Conservation (phyloP, 2,329 filamentous ascomycete species). For the Pseudogymnoascus sp. region DNA sequence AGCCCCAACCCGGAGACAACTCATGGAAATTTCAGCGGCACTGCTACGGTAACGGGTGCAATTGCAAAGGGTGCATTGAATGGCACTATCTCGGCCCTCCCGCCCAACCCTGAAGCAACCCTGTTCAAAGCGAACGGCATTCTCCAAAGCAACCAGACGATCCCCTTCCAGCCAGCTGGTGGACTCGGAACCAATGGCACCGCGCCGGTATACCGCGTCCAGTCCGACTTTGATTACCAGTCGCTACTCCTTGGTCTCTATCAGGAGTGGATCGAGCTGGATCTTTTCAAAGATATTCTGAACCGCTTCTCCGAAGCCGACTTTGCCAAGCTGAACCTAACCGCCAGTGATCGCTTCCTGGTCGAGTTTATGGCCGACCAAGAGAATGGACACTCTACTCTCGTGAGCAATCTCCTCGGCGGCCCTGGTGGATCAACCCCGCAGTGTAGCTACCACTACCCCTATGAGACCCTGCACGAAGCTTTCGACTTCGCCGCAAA, state of each 20-base stretch:
- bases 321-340: constrained; percentile 60
- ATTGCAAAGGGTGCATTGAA: constrained; percentile 49
- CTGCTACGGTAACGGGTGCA: constrained; percentile 60
- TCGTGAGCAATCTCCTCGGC: constrained; percentile 71
- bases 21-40: constrained; percentile 61
- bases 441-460: constrained; percentile 76
- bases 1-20: constrained; percentile 51
- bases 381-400: constrained; percentile 67
- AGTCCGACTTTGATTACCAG: constrained; percentile 77
- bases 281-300: constrained; percentile 71
- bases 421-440: constrained; percentile 48
- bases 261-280: constrained; percentile 78
- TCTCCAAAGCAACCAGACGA: constrained; percentile 58
- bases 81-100: constrained; percentile 41
- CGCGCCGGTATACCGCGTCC: constrained; percentile 63
- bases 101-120: constrained; percentile 53
- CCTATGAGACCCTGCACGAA: constrained; percentile 63
- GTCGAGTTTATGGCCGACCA: constrained; percentile 71
- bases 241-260: constrained; percentile 64
- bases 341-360: constrained; percentile 58
- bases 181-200: constrained; percentile 73
- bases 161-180: constrained; percentile 63
- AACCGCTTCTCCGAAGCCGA: constrained; percentile 59
- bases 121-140: constrained; percentile 64
- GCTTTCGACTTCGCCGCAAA: constrained; percentile 80